phyloP scores from a whole-genome alignment of 2,329 filamentous ascomycete species.

The Verticillium nubilum region DNA sequence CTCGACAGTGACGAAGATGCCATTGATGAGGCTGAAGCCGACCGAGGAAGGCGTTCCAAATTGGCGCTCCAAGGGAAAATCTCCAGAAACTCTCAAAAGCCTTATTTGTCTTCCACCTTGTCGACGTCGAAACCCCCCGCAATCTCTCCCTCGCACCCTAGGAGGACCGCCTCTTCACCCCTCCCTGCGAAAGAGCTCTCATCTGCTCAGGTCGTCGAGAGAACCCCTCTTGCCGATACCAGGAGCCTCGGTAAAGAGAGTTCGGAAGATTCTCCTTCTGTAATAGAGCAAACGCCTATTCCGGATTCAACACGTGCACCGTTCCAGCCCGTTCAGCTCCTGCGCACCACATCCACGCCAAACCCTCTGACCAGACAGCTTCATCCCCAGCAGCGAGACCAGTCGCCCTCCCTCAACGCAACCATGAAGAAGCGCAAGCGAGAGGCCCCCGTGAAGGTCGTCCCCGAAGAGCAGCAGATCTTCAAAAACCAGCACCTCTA shows the following conservation, averaged over 20 bases:
- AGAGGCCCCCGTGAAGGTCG: conserved; percentile 30
- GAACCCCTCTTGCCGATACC: conserved; percentile 20
- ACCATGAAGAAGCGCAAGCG: conserved; percentile 40
- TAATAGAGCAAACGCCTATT: conserved; percentile 25
- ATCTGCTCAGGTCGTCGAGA: conserved; percentile 4
- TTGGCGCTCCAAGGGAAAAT: background rate
- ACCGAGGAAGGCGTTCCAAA: background rate
- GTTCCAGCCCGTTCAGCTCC: conserved; percentile 6
- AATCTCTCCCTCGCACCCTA: background rate
- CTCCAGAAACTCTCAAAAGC: background rate
- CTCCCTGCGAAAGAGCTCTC: background rate
- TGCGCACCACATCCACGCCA: conserved; percentile 23
- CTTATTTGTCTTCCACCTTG: background rate
- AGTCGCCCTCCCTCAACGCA: conserved; percentile 6
- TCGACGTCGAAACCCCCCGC: background rate
- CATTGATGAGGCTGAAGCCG: conserved; percentile 21
- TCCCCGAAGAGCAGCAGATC: conserved; percentile 49
- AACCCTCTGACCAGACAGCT: conserved; percentile 14
- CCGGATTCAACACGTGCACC: conserved; percentile 15
- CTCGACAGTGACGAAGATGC: conserved; percentile 23
- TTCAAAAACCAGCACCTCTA: conserved; percentile 60
- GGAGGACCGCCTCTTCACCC: conserved; percentile 7
- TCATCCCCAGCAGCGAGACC: background rate
- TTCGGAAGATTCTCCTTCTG: background rate
- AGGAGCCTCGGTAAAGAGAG: conserved; percentile 8